Percentiles rank a stretch among this genome's conserved stretches.
phyloP scores from a whole-genome alignment of 164 flowering plant species.

The Magnolia sinica region DNA sequence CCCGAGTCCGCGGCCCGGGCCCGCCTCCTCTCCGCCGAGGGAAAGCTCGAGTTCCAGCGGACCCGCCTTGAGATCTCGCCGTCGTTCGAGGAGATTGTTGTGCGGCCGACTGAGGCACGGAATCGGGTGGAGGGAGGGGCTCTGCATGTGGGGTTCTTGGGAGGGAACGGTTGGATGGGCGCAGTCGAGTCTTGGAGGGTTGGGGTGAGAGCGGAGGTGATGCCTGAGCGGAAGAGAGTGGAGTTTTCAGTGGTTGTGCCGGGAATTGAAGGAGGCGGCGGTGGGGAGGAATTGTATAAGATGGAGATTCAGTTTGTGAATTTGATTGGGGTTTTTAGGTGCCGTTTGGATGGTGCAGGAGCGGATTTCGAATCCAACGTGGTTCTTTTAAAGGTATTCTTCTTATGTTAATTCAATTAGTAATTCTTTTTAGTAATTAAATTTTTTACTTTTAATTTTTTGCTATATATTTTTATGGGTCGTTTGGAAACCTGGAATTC shows the following conservation, averaged over 20 bases:
- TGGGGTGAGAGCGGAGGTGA: conserved; percentile 48
- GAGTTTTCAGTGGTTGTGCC: conserved; percentile 51
- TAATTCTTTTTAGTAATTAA: too few relatives aligned
- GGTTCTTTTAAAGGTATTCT: conserved; percentile 63
- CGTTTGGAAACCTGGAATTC: too few relatives aligned
- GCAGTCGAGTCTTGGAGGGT: conserved; percentile 60
- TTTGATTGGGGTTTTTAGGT: conserved; percentile 46
- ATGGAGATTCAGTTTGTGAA: conserved; percentile 61
- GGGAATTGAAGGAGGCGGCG: background rate
- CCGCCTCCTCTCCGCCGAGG: conserved; percentile 29
- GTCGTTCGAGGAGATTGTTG: conserved; percentile 53
- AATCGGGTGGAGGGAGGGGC: conserved; percentile 37
- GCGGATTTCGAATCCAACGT: conserved; percentile 28
- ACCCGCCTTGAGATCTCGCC: conserved; percentile 35
- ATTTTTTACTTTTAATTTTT: too few relatives aligned
- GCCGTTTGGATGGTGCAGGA: conserved; percentile 29
- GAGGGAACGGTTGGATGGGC: conserved; percentile 28
- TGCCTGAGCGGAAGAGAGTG: conserved; percentile 69
- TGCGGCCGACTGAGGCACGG: conserved; percentile 40
- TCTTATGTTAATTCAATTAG: background rate
- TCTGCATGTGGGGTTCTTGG: conserved; percentile 63
- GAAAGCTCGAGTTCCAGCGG: conserved; percentile 47
- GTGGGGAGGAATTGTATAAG: conserved; percentile 45
- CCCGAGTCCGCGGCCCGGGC: conserved; percentile 34
- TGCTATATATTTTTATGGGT: too few relatives aligned